phyloP scores from a whole-genome alignment of 192 early-diverging fungal genomes.

The Mortierella hygrophila region DNA sequence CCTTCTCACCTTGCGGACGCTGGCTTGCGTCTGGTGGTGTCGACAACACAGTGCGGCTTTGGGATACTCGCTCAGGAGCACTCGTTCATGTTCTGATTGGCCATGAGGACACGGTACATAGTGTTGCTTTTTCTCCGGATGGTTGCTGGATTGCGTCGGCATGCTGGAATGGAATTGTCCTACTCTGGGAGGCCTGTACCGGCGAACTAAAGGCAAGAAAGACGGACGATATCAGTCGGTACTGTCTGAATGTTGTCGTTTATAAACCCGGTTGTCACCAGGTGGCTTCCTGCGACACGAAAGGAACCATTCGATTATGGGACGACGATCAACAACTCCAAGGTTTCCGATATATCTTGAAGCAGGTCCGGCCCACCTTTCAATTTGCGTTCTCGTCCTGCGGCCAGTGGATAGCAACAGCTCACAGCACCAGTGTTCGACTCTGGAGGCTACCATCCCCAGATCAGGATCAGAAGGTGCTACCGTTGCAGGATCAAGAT shows the following conservation, averaged over 20 bases:
- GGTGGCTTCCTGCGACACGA: background rate
- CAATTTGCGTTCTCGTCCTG: background rate
- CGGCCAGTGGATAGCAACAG: background rate
- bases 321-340: background rate
- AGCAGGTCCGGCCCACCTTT: too few species aligned
- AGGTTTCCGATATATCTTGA: background rate
- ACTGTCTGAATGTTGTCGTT: background rate
- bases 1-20: background rate
- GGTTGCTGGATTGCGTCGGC: background rate
- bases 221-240: too few species aligned
- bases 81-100: background rate
- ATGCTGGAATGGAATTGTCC: too few species aligned
- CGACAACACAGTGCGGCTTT: background rate
- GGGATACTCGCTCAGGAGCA: background rate
- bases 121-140: background rate
- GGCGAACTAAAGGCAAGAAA: background rate
- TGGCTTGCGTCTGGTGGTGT: background rate
- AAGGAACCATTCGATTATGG: background rate
- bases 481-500: background rate
- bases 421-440: background rate
- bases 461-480: too few species aligned
- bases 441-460: background rate
- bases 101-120: background rate
- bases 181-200: too few species aligned
- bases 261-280: background rate